These are phyloP conservation scores for Solanum verrucosum DNA, from an alignment of 257 asterid species.

Conservation along the genomic window DNA sequence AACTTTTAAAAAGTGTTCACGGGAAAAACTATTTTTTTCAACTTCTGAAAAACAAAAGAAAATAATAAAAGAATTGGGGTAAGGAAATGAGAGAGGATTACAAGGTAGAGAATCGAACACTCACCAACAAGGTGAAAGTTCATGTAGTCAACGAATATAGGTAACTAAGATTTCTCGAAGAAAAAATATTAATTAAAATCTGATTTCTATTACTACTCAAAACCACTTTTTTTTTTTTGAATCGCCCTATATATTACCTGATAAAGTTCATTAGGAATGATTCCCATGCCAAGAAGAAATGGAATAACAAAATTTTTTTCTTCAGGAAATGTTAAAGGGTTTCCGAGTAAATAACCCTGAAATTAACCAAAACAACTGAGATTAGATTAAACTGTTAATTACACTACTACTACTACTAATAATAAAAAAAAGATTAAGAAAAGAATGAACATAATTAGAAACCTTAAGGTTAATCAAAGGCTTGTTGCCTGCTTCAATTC, in stretches of 20 bases:
- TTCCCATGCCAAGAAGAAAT: conserved; percentile 29
- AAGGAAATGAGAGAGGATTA: neutral
- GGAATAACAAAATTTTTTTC: conserved; percentile 22
- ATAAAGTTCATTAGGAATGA: conserved; percentile 32
- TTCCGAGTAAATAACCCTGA: conserved; percentile 39
- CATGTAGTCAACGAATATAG: neutral
- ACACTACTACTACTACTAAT: neutral
- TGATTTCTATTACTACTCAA: neutral
- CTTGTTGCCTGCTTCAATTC: conserved; percentile 21
- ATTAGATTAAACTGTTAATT: neutral
- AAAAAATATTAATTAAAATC: too few species aligned
- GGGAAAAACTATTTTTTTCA: too few species aligned
- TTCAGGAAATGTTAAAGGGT: conserved; percentile 18
- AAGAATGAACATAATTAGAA: neutral
- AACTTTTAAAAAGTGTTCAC: too few species aligned
- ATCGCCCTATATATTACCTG: conserved; percentile 1
- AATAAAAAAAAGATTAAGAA: neutral
- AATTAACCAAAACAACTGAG: neutral
- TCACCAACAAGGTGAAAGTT: too few species aligned
- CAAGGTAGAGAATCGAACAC: neutral
- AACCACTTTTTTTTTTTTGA: too few species aligned
- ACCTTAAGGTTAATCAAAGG: conserved; percentile 26
- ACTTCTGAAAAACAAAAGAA: too few species aligned
- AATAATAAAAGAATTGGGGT: neutral
- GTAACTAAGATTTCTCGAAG: too few species aligned